Percentiles rank a stretch among this genome's conserved stretches.
Conservation (phyloP, 2,329 filamentous ascomycete genomes). For the Trichoderma asperellum region DNA sequence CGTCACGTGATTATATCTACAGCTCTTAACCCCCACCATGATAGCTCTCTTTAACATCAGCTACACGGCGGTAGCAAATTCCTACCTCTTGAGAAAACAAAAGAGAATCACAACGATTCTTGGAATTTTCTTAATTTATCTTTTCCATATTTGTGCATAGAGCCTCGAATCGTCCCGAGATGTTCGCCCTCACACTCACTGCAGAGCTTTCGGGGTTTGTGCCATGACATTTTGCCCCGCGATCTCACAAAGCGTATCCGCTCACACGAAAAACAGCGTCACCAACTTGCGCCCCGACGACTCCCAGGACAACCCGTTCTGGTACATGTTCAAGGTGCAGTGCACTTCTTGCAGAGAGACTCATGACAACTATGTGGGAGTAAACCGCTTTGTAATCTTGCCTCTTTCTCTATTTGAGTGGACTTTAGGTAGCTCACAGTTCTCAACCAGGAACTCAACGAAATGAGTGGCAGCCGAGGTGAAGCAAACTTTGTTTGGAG, state of each 20-base stretch:
- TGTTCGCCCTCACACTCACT: slow-evolving; percentile 69
- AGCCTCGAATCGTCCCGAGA: slow-evolving; percentile 40
- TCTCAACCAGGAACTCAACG: slow-evolving; percentile 74
- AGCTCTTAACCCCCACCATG: background rate
- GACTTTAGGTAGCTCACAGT: slow-evolving; percentile 24
- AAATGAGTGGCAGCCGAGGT: slow-evolving; percentile 88
- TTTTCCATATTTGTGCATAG: background rate
- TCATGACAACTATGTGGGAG: slow-evolving; percentile 82
- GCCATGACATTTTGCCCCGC: slow-evolving; percentile 10
- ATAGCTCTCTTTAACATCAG: slow-evolving; percentile 11
- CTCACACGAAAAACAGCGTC: slow-evolving; percentile 61
- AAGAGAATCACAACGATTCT: background rate
- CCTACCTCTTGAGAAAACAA: background rate
- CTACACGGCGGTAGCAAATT: background rate
- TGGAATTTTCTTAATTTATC: background rate
- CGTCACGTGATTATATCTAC: slow-evolving; percentile 22
- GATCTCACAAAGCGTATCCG: slow-evolving; percentile 1
- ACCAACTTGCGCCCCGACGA: slow-evolving; percentile 87
- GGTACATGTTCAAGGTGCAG: slow-evolving; percentile 97
- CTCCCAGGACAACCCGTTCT: slow-evolving; percentile 80
- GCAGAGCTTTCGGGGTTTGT: slow-evolving; percentile 71
- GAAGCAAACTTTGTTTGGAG: slow-evolving; percentile 99
- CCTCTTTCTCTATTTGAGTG: background rate
- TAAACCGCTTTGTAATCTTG: slow-evolving; percentile 80
- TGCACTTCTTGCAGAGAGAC: slow-evolving; percentile 96